phyloP scores from a whole-genome alignment of 2,329 filamentous ascomycete genomes.

The Trichoderma gracile region DNA sequence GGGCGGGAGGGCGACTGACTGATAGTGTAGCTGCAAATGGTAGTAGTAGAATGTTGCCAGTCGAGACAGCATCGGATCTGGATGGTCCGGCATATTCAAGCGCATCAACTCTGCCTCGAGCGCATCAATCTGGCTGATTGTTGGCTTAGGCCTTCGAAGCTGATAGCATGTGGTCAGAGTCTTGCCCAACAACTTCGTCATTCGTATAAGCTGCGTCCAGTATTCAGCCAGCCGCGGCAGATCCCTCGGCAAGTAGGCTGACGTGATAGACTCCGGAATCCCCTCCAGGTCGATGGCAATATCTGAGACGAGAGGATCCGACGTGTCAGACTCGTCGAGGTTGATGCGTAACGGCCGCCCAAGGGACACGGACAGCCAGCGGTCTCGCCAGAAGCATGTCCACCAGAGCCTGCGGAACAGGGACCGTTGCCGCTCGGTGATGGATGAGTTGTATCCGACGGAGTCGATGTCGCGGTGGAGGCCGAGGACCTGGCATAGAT shows the following conservation, averaged over 20 bases:
- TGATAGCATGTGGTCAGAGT: constrained; percentile 9
- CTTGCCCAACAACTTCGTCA: constrained; percentile 13
- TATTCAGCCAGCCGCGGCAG: constrained; percentile 12
- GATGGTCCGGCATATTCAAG: constrained; percentile 8
- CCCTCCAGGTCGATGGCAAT: constrained; percentile 14
- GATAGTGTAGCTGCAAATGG: constrained; percentile 18
- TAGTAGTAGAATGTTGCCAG: constrained; percentile 18
- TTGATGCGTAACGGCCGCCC: constrained; percentile 11
- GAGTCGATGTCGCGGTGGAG: constrained; percentile 20
- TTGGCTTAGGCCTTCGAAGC: constrained; percentile 6
- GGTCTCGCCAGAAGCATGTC: constrained; percentile 16
- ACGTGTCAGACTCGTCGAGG: constrained; percentile 16
- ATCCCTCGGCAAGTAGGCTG: constrained; percentile 11
- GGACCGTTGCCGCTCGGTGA: constrained; percentile 13
- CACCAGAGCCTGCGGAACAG: constrained; percentile 18
- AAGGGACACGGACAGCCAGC: constrained; percentile 7
- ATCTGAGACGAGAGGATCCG: constrained; percentile 12
- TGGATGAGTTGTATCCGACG: constrained; percentile 12
- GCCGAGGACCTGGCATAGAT: constrained; percentile 7
- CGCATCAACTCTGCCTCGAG: constrained; percentile 12
- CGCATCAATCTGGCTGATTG: neutral
- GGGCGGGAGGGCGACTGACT: too few species aligned
- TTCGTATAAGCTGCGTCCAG: constrained; percentile 14
- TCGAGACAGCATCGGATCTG: constrained; percentile 7
- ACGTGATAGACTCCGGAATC: constrained; percentile 11